These are phyloP conservation scores for Haplosporangium sp. DNA, from an alignment of 371 early-diverging fungal genomes.

Conservation along the genomic window DNA sequence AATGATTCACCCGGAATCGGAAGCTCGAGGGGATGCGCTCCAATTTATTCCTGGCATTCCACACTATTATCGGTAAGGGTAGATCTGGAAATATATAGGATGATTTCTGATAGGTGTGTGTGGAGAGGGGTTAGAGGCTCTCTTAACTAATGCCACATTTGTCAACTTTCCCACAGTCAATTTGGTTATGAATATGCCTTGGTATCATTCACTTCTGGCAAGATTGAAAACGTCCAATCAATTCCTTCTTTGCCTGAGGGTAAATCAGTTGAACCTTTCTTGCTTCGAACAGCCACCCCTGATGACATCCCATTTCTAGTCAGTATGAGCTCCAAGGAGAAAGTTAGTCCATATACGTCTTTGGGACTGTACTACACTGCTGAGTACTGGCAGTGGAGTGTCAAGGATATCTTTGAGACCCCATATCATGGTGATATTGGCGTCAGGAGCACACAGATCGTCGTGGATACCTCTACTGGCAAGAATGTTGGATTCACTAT, in stretches of 20 bases:
- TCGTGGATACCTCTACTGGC: constrained; percentile 31
- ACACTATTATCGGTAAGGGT: constrained; percentile 30
- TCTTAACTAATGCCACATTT: neutral
- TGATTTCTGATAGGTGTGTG: too few species aligned
- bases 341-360: neutral
- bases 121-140: too few species aligned
- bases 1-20: constrained; percentile 41
- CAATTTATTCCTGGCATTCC: constrained; percentile 49
- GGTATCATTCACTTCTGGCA: constrained; percentile 1
- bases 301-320: constrained; percentile 32
- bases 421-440: neutral
- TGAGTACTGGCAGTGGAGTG: constrained; percentile 35
- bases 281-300: constrained; percentile 28
- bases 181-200: constrained; percentile 49
- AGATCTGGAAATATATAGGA: too few species aligned
- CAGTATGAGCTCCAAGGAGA: constrained; percentile 12
- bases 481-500: constrained; percentile 24
- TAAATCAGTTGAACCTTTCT: constrained; percentile 22
- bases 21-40: constrained; percentile 34
- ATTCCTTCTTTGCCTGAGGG: constrained; percentile 25
- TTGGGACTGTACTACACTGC: constrained; percentile 17
- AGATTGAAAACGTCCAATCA: constrained; percentile 19
- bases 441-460: constrained; percentile 14
- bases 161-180: constrained; percentile 7
- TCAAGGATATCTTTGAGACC: constrained; percentile 11